A percentile compares a stretch with the other conserved stretches of the same genome.
These are phyloP conservation scores for Solanum chilense DNA, from an alignment of 257 asterid genomes.

Conservation along the genomic window DNA sequence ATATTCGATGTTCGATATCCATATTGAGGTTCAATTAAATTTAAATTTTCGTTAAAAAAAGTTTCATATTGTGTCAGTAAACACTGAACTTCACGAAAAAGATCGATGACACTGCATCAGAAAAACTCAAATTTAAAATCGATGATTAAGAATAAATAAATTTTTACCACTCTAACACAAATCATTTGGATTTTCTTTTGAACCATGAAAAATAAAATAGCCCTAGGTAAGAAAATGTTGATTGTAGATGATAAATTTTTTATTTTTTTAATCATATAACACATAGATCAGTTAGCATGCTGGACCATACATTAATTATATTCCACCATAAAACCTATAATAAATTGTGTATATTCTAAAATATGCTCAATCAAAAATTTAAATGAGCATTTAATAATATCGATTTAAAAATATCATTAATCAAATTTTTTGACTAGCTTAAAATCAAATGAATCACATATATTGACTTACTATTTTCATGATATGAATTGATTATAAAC, in stretches of 20 bases:
- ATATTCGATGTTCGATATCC: rapidly evolving
- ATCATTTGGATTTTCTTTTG: rapidly evolving
- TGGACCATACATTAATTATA: neutral
- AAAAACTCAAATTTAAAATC: rapidly evolving
- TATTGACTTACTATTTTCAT: neutral
- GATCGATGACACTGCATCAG: rapidly evolving
- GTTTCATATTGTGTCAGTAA: neutral
- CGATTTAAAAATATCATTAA: neutral
- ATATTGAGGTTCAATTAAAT: rapidly evolving
- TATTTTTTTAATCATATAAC: neutral
- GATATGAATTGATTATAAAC: neutral
- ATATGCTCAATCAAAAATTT: no score
- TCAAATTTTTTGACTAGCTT: neutral
- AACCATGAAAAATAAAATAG: no score
- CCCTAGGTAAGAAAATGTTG: neutral
- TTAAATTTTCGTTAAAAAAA: neutral
- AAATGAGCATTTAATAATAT: neutral
- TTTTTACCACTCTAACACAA: rapidly evolving
- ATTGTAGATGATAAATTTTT: neutral
- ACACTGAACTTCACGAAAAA: neutral
- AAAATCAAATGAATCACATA: no score
- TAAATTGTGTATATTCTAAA: neutral
- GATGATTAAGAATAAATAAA: rapidly evolving
- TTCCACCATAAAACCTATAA: neutral
- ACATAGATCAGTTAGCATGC: neutral